Base-by-base conservation (phyloP, 768 basidiomycete genomes). In the Hydnum rufescens region DNA sequence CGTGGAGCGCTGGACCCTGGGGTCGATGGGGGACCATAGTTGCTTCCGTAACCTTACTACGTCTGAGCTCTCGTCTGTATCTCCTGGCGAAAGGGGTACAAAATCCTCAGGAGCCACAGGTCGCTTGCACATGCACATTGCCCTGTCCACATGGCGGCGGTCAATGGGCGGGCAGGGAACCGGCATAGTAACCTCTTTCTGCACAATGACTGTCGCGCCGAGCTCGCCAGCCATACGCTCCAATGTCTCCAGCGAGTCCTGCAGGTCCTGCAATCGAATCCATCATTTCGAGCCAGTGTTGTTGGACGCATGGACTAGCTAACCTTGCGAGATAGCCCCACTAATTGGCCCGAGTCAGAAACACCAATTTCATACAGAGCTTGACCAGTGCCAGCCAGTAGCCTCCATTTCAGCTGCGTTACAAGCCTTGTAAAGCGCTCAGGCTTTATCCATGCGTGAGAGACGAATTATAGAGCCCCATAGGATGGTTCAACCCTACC, bases 171-270 rank as follows among this genome's bases (percentile, higher is more conserved):
- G 13, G 26, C 13, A 47, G 18, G 31, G 18, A 26, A 31, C 49
- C 4, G 58, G 79, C 0, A 89, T 77, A 58, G 83, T 81, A 28
- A 93, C 77, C 61, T 90, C 86, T 66, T 86, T 87, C 16, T 90
- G 81, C 28, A 95, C 77, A 47, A 90, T 78, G 53, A 95, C 87
- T 25, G 84, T 85, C 0, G 87, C 92, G 1, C 88, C 89, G 36
- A 96, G 82, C 61, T 93, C 89, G 25, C 80, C 78, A 0, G 90
- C 89, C 92, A 97, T 97, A 70, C 77, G 78, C 62, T 85, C 85
- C 13, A 97, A 75, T 0, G 90, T 93, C 59, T 80, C 78, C 34
- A 97, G 66, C 2, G 82, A 87, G 58, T 74, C 73, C 54, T 84
- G 82, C 57, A 97, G 75, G 63, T 92, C 82, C 2, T 39, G n/a